These are phyloP conservation scores for Parasitella parasitica DNA, from an alignment of 371 early-diverging fungal species.

Conservation along the genomic window DNA sequence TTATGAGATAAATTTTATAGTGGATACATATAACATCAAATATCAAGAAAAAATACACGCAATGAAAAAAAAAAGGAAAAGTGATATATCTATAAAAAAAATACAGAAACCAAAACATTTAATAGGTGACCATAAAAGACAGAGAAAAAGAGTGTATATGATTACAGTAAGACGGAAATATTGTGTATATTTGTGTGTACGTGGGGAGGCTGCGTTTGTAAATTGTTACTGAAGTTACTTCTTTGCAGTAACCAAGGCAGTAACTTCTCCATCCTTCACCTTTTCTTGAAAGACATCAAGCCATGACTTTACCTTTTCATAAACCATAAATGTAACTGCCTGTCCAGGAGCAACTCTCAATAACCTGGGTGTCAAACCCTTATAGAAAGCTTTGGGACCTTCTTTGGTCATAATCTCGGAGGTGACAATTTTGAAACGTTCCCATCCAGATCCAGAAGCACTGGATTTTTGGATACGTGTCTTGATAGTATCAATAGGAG, in stretches of 20 bases:
- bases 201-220: neutral
- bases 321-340: constrained; percentile 87
- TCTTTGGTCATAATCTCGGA: constrained; percentile 81
- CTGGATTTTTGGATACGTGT: constrained; percentile 93
- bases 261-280: constrained; percentile 38
- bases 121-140: neutral
- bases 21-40: neutral
- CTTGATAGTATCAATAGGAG: constrained; percentile 98
- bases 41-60: neutral
- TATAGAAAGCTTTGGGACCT: constrained; percentile 93
- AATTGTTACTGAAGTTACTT: neutral
- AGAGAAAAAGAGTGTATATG: neutral
- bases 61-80: too few species aligned
- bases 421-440: constrained; percentile 76
- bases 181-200: too few species aligned
- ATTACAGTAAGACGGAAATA: neutral
- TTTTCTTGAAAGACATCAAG: constrained; percentile 59
- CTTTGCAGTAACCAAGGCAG: constrained; percentile 13
- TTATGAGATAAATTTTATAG: neutral
- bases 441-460: constrained; percentile 75
- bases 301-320: constrained; percentile 81
- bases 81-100: neutral
- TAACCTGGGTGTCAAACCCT: constrained; percentile 93
- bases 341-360: constrained; percentile 89
- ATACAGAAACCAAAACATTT: neutral